A percentile compares a stretch with the other conserved stretches of the same genome.
These are phyloP conservation scores for Neofusicoccum cordaticola DNA, from an alignment of 2,329 filamentous ascomycete genomes.

Conservation along the genomic window DNA sequence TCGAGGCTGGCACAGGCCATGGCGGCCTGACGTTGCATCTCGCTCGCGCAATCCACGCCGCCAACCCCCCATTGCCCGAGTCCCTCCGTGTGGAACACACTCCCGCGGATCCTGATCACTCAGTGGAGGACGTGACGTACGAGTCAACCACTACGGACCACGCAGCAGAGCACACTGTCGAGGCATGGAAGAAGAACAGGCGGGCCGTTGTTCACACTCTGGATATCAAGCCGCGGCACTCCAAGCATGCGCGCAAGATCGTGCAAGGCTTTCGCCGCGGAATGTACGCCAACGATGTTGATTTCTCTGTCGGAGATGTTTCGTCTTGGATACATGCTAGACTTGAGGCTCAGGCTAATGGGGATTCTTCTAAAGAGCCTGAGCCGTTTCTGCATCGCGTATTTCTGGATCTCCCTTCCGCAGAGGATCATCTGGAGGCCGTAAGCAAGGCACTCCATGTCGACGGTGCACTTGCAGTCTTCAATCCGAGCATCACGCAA, in stretches of 20 bases:
- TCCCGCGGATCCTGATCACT: constrained; percentile 24
- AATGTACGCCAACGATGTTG: constrained; percentile 66
- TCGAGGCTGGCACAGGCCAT: constrained; percentile 84
- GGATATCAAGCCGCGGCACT: constrained; percentile 63
- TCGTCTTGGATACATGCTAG: constrained; percentile 55
- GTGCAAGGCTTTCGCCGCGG: constrained; percentile 67
- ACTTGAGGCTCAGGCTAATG: constrained; percentile 24
- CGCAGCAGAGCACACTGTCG: constrained; percentile 23
- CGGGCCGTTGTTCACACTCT: constrained; percentile 72
- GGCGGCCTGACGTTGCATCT: constrained; percentile 74
- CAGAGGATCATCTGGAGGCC: constrained; percentile 52
- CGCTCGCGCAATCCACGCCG: constrained; percentile 71
- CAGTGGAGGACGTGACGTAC: constrained; percentile 16
- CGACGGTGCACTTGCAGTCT: constrained; percentile 66
- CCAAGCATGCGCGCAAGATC: constrained; percentile 61
- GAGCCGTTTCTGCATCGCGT: constrained; percentile 66
- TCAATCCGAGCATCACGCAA: constrained; percentile 76
- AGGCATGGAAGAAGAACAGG: constrained; percentile 39
- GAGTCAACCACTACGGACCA: constrained; percentile 17
- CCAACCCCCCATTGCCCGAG: constrained; percentile 56
- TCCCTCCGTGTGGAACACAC: constrained; percentile 17
- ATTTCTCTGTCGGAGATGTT: constrained; percentile 70
- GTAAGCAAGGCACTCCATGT: constrained; percentile 59
- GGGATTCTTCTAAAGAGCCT: background rate
- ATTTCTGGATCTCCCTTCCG: constrained; percentile 69